Evolutionary conservation across 2,329 filamentous ascomycete genomes (phyloP).

Genomic region (Cladobotryum protrusum): DNA sequence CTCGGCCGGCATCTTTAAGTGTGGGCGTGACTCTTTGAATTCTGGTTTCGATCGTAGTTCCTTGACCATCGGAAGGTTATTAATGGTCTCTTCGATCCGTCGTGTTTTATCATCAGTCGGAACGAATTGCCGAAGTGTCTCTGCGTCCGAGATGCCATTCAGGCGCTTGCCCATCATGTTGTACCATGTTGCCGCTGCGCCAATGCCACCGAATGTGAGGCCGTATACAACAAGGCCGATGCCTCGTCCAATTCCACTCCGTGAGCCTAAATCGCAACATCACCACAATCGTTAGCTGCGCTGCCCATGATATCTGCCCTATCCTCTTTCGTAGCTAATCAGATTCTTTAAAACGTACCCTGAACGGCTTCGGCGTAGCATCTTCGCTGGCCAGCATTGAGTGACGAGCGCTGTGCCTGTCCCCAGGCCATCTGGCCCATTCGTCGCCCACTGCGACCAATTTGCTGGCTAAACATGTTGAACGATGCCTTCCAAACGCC

Average conservation of each 20-base stretch:
- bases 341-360: constrained; percentile 18
- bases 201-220: constrained; percentile 24
- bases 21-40: constrained; percentile 72
- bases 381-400: constrained; percentile 15
- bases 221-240: constrained; percentile 23
- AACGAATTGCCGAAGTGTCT: constrained; percentile 62
- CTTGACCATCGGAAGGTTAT: constrained; percentile 66
- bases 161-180: constrained; percentile 28
- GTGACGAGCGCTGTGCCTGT: constrained; percentile 9
- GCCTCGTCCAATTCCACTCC: constrained; percentile 18
- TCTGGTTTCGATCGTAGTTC: constrained; percentile 60
- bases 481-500: not conserved
- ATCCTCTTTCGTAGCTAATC: not conserved
- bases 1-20: constrained; percentile 72
- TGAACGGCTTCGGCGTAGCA: constrained; percentile 20
- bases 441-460: constrained; percentile 20
- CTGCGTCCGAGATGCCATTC: constrained; percentile 53
- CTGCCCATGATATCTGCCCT: not conserved
- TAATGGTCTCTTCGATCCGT: constrained; percentile 67
- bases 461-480: constrained; percentile 19
- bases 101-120: constrained; percentile 48
- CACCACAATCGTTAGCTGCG: not conserved
- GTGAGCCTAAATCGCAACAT: constrained; percentile 9
- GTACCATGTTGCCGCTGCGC: constrained; percentile 32
- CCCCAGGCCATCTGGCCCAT: constrained; percentile 19